These are phyloP conservation scores for Bassia scoparia DNA, from an alignment of 148 eudicot species.

Conservation along the genomic window DNA sequence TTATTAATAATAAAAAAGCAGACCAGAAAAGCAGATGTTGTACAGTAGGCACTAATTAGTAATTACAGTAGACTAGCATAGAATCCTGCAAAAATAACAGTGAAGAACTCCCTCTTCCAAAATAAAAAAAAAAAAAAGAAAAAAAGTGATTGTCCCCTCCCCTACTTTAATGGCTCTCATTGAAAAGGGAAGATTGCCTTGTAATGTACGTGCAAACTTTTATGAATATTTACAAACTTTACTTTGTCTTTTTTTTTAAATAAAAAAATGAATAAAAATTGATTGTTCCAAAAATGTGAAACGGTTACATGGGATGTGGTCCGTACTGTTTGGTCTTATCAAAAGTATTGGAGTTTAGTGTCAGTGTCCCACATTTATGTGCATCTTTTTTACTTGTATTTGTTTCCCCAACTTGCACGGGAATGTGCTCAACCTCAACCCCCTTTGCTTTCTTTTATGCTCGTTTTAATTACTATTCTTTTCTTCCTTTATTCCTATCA, in stretches of 20 bases:
- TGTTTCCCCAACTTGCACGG: constrained; percentile 16
- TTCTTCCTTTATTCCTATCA: background rate
- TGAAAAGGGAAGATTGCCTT: constrained; percentile 28
- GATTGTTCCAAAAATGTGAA: background rate
- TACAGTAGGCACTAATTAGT: background rate
- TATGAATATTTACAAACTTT: constrained; percentile 8
- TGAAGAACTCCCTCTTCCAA: background rate
- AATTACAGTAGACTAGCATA: background rate
- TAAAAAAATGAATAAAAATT: background rate
- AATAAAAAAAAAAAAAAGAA: background rate
- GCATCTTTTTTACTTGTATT: background rate
- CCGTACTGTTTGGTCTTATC: constrained; percentile 28
- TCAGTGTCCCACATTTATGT: constrained; percentile 1
- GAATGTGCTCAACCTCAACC: background rate
- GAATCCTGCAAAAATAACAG: constrained; percentile 8
- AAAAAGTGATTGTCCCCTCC: background rate
- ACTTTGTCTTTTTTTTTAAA: background rate
- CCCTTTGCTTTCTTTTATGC: constrained; percentile 14
- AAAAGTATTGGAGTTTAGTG: constrained; percentile 11
- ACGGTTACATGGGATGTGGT: constrained; percentile 30
- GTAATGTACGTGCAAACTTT: constrained; percentile 14
- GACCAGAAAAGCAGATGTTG: constrained; percentile 3
- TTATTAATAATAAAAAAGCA: no score
- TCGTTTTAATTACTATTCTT: background rate
- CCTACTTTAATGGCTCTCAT: constrained; percentile 25